Base-by-base conservation (phyloP, 2,329 filamentous ascomycete genomes). In the Epicoccum sorghinum region DNA sequence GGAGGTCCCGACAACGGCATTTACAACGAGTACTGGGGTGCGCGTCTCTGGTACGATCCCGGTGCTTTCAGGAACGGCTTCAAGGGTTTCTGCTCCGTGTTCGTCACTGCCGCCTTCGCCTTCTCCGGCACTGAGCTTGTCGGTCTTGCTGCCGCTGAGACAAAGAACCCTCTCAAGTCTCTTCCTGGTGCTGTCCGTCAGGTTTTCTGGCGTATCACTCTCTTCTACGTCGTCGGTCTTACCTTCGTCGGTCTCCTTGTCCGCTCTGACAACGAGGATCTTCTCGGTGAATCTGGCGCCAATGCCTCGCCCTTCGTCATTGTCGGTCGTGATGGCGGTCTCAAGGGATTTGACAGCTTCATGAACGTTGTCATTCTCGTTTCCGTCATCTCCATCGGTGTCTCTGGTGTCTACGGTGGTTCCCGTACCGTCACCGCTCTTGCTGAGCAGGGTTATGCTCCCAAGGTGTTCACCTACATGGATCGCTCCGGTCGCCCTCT, bases 401-500 rank as follows among this genome's bases (percentile, higher is more conserved):
- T 85, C 61, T 85, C 83, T 1, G 79, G 79, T 60, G 81, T 83
- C 3, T 86, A 82, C 61, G 83, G 81, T 59, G 81, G 79, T 2
- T 84, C 83, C 3, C 81, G 84, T 51, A 85, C 83, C 1, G 73
- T 86, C 9, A 81, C 82, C 38, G 83, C 83, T 5, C 76, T 85
- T 14, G 79, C 79, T 23, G 68, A 72, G 29, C 68, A 73, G 29
- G 71, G 87, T 50, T 91, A 95, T 71, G 92, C 90, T 0, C 92
- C 93, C 7, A 82, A 79, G 58, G 80, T 93, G 61, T 80, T 96
- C 29, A 86, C 85, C 54, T 96, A 93, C 76, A 87, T 95, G 66
- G 93, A 93, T 78, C 87, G 88, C 42, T 85, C 88, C 61, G 93
- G 93, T 33, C 89, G 93, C 7, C 93, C 89, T 8, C 81, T 96